phyloP scores from a whole-genome alignment of 75 land plant species.

The Isoetes taiwanensis region DNA sequence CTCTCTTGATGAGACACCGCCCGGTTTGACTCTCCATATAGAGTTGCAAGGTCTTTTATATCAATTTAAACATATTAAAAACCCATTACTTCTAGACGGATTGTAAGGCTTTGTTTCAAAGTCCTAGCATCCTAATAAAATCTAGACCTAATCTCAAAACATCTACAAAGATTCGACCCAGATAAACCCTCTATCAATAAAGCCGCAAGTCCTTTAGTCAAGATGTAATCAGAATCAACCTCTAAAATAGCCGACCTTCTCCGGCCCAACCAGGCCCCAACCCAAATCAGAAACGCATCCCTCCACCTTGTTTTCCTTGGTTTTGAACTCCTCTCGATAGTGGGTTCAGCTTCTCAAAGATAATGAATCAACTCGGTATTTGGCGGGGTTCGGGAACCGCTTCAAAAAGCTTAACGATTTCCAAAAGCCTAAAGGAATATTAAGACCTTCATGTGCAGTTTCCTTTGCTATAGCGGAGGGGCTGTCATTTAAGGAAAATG shows the following conservation, averaged over 20 bases:
- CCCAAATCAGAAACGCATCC: conserved; percentile 98
- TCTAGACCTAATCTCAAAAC: conserved; percentile 50
- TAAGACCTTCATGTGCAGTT: no score
- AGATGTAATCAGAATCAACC: conserved; percentile 71
- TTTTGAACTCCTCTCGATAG: conserved; percentile 36
- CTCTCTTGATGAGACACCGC: no score
- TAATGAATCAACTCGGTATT: conserved; percentile 78
- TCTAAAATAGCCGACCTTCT: conserved; percentile 42
- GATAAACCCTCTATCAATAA: conserved; percentile 74
- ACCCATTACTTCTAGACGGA: conserved; percentile 85
- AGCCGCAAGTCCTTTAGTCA: conserved; percentile 82
- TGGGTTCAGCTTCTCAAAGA: conserved; percentile 37
- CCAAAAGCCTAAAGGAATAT: conserved; percentile 51
- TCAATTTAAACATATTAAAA: conserved; percentile 76
- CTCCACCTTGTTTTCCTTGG: conserved; percentile 47
- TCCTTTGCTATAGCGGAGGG: no score
- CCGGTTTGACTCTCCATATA: conserved; percentile 7
- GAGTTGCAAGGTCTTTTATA: conserved; percentile 63
- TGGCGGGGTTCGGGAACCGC: conserved; percentile 48
- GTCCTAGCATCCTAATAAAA: conserved; percentile 54
- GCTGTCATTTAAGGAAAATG: no score
- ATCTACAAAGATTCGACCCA: conserved; percentile 27
- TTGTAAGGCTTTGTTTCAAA: conserved; percentile 68
- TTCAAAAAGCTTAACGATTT: conserved; percentile 59
- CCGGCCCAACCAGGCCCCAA: conserved; percentile 38